These are phyloP conservation scores for Cladophialophora chaetospira DNA, from an alignment of 2,329 filamentous ascomycete species.

Conservation along the genomic window DNA sequence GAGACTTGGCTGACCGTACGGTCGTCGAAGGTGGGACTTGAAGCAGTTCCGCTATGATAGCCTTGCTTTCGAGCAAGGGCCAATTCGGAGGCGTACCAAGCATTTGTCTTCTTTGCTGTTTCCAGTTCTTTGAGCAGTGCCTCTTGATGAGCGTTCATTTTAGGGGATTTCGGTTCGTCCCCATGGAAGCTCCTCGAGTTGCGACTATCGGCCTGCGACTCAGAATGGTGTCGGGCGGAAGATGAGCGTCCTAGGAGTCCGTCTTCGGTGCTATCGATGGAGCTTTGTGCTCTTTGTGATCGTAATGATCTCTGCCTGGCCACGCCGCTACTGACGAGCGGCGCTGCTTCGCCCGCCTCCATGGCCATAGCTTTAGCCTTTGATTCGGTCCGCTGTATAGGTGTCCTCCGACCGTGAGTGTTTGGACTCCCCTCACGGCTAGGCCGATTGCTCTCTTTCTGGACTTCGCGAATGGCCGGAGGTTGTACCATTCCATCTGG, in stretches of 20 bases:
- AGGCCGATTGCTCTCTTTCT: constrained; percentile 28
- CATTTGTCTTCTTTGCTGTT: constrained; percentile 78
- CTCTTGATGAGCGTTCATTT: constrained; percentile 52
- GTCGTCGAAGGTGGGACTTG: constrained; percentile 74
- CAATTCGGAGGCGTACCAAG: constrained; percentile 95
- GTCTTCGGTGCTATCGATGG: constrained; percentile 69
- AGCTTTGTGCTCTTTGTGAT: constrained; percentile 62
- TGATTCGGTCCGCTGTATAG: constrained; percentile 54
- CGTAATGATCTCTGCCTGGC: constrained; percentile 56
- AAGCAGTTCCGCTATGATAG: constrained; percentile 72
- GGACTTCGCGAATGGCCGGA: constrained; percentile 27
- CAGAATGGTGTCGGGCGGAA: constrained; percentile 32
- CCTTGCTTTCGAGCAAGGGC: constrained; percentile 88
- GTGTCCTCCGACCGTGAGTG: constrained; percentile 65
- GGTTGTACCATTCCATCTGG: constrained; percentile 23
- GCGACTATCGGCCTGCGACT: constrained; percentile 45
- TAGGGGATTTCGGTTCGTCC: constrained; percentile 50
- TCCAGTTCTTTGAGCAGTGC: constrained; percentile 86
- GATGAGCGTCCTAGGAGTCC: constrained; percentile 47
- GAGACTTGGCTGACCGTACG: constrained; percentile 76
- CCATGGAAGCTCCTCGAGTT: constrained; percentile 43
- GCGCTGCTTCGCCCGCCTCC: constrained; percentile 50
- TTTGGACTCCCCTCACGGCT: constrained; percentile 52
- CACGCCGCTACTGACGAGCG: constrained; percentile 44
- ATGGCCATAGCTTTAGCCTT: constrained; percentile 44